Conservation (phyloP, 495 filamentous ascomycete genomes). For the Lasiosphaeriaceae sp. region DNA sequence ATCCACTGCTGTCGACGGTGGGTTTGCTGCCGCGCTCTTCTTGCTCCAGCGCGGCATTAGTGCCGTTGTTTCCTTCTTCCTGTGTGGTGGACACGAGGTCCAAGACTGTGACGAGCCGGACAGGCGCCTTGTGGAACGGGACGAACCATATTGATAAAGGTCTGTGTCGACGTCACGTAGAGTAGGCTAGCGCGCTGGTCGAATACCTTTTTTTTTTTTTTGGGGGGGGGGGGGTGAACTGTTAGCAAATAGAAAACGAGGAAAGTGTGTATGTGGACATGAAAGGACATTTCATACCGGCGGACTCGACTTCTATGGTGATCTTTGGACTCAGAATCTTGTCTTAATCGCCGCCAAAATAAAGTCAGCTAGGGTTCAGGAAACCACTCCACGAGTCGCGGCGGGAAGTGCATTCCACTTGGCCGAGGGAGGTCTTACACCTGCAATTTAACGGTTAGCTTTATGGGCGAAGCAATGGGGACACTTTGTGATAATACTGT, state of each 20-base stretch:
- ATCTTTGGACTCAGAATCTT: constrained; percentile 78
- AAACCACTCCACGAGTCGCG: too few relatives aligned
- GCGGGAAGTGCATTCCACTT: too few relatives aligned
- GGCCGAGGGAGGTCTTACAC: background rate
- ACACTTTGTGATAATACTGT: background rate
- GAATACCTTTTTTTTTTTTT: constrained; percentile 44
- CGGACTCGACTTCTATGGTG: constrained; percentile 61
- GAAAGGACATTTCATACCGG: constrained; percentile 49
- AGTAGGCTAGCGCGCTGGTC: constrained; percentile 60
- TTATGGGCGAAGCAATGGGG: background rate
- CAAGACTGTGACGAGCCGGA: constrained; percentile 70
- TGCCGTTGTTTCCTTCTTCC: background rate
- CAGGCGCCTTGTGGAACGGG: constrained; percentile 65
- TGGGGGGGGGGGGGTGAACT: constrained; percentile 2
- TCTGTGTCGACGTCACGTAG: constrained; percentile 66
- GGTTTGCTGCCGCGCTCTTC: background rate
- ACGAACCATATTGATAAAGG: constrained; percentile 74
- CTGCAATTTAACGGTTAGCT: background rate
- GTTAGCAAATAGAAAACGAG: background rate
- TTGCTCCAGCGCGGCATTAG: background rate
- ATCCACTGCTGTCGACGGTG: background rate
- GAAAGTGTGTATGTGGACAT: too few relatives aligned
- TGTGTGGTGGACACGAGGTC: constrained; percentile 40
- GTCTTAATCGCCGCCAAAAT: constrained; percentile 26
- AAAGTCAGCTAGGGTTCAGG: too few relatives aligned